A percentile compares a stretch with the other conserved stretches of the same genome.
These are phyloP conservation scores for Leccinum ponderosum DNA, from an alignment of 1,284 basidiomycete genomes.

Conservation along the genomic window DNA sequence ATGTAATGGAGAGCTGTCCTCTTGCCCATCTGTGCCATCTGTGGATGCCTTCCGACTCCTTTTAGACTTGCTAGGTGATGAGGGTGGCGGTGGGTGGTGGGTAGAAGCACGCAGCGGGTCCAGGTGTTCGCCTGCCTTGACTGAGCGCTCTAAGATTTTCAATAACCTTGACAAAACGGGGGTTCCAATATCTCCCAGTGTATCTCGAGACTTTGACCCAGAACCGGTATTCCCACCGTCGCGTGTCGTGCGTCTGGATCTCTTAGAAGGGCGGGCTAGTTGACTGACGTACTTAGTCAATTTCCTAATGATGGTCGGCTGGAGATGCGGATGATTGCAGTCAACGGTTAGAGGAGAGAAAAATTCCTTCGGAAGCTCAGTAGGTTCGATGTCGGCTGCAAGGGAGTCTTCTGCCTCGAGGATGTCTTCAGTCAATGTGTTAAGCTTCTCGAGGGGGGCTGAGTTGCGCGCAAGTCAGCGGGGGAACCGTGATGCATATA, in stretches of 20 bases:
- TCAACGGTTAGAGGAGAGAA: constrained; percentile 67
- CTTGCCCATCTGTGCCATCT: constrained; percentile 32
- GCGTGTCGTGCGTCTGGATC: constrained; percentile 45
- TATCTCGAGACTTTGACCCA: constrained; percentile 48
- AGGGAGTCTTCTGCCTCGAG: constrained; percentile 88
- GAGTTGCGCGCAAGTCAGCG: constrained; percentile 7
- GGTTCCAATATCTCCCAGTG: constrained; percentile 67
- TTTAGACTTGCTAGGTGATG: constrained; percentile 33
- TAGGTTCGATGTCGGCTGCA: constrained; percentile 58
- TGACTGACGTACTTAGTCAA: constrained; percentile 66
- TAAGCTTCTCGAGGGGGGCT: constrained; percentile 78
- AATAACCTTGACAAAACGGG: constrained; percentile 62
- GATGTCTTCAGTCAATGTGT: constrained; percentile 75
- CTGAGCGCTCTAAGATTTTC: constrained; percentile 75
- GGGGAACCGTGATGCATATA: background rate
- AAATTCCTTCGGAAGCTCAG: constrained; percentile 60
- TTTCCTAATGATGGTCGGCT: constrained; percentile 62
- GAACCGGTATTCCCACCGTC: constrained; percentile 40
- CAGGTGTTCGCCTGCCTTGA: constrained; percentile 70
- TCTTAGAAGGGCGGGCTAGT: constrained; percentile 64
- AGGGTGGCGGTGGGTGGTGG: constrained; percentile 15
- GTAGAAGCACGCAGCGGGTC: constrained; percentile 60
- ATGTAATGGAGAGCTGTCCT: constrained; percentile 18
- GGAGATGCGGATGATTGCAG: constrained; percentile 58
- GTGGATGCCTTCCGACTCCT: constrained; percentile 25